Evolutionary conservation across 2,329 filamentous ascomycete genomes (phyloP), one percentile per base, ranked within the genome.

Genomic region (Exophiala spinifera): DNA sequence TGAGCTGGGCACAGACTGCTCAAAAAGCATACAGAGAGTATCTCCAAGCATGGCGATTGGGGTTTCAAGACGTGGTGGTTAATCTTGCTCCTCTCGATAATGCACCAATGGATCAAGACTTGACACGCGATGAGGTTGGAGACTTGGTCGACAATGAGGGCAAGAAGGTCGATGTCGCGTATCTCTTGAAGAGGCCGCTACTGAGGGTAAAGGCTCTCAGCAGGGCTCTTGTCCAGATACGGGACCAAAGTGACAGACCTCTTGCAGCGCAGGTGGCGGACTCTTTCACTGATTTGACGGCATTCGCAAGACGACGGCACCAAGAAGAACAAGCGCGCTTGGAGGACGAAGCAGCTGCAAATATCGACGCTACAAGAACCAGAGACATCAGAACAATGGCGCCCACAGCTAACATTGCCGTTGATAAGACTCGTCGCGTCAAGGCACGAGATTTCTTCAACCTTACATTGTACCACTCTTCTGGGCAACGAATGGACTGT

Each of bases 1-100:
- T 95, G 8, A 79, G 79, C 37, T 99, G 94, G 94, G 87, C 91
- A 1, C 83, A 90, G 52, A 83, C 82, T 17, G 85, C 89, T 0
- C 83, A 88, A 43, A 84, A 85, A 51, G 81, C 92, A 8, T 99
- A 99, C 68, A 79, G 84, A 57, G 86, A 89, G 65, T 99, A 97
- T 68, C 79, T 97, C 28, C 84, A 84, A 66, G 85, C 87, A 6
- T 99, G 94, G 94, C 82, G 91, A 25, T 79, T 97, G 45, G 94
- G 94, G 0, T 99, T 97, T 70, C 88, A 96, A 65, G 91, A 95
- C 67, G 84, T 99, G 17, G 85, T 97, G 46, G 89, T 99, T 64
- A 97, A 96, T 67, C 82, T 97, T 31, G 91, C 90, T 1, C 88
- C 90, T 6, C 76, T 85, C 51, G 86, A 87, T 19, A 85, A 87